Base-by-base conservation (phyloP, 192 early-diverging fungal genomes). In the Coemansia sp. region DNA sequence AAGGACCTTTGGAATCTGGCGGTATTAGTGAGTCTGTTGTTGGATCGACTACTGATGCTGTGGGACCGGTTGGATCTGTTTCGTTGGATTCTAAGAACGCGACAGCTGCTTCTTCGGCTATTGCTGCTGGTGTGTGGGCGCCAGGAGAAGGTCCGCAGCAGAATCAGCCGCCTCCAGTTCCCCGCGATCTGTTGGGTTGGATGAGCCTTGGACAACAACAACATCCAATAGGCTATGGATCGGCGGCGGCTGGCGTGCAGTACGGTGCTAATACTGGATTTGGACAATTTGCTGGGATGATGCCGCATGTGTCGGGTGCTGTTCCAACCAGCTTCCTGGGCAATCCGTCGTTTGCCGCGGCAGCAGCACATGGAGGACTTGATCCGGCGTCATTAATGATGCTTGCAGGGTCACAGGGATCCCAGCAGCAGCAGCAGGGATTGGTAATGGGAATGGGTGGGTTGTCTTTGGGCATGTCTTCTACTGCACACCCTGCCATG, bases 341-440 rank as follows among this genome's bases (percentile, higher is more conserved):
- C 32, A 30, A 32, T 51, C 53, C 67, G n/a, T 3, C 53, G 32
- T 10, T 61, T 61, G 59, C 62, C 8, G 51, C 61, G n/a, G 68
- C 59, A 7, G 31, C 59, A 36, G 36, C 55, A 7, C 42, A 24
- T 14, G 56, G 54, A 8, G 11, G 30, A 6, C 20, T 67, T 22
- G 71, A 73, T 58, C 42, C 60, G 8, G 61, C 68, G 14, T 51
- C 54, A 32, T 59, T 68, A 22, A 57, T 65, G 66, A 65, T 69
- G 72, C 39, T 72, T 24, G 24, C 63, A 4, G 69, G 64, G 0
- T 56, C 39, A 1, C 50, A 52, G 51, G 4, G 24, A n/a, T 31
- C 53, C 7, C n/a, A 27, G 27, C 27, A 27, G 27, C 27, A 27
- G 27, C 27, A 27, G 27, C 27, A 27, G 27, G 27, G 27, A 27